Evolutionary conservation across 2,329 filamentous ascomycete species (phyloP), one percentile per base, ranked within the genome.

Genomic region (Raffaelea albimanens): DNA sequence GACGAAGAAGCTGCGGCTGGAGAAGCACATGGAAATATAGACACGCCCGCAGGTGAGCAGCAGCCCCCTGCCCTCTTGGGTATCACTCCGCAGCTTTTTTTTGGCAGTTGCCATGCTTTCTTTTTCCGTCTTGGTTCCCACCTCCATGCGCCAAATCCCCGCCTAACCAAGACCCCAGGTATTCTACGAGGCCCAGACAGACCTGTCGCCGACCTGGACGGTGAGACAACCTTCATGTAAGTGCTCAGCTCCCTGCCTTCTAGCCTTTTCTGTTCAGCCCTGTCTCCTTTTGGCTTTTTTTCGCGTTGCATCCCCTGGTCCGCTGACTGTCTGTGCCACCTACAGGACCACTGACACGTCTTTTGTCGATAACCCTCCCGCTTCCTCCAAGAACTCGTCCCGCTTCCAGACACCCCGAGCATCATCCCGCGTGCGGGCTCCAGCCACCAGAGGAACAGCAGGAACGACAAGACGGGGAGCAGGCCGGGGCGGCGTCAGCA

Each of bases 281-380:
- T 38, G 13, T 16, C 34, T 34, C 31, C 31, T 10, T 34, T 34
- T 9, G 31, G 10, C 31, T 34, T 9, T 34, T 16, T 34, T 16
- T 34, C 9, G 16, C 31, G 10, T 10, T 16, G 36, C 13, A n/a
- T n/a, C n/a, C n/a, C n/a, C n/a, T n/a, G n/a, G n/a, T n/a, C n/a
- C 25, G 56, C 40, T 58, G 55, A 59, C 42, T 18, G 29, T 29
- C 11, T 19, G 5, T n/a, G 2, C 51, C 47, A 52, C 53, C 38
- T 40, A 42, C 55, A 91, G 86, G 75, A 95, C 90, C 21, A 95
- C 87, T 11, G 89, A 95, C 60, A 94, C 85, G 5, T 87, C 87
- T 2, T 96, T 95, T 59, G 80, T 95, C 48, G 88, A 95, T 31
- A 87, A 95, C 57, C 90, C 89, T 8, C 66, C 75, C 2, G 67